A percentile compares a stretch with the other conserved stretches of the same genome.
phyloP scores from a whole-genome alignment of 345 rosid species.

The Clausena lansium region DNA sequence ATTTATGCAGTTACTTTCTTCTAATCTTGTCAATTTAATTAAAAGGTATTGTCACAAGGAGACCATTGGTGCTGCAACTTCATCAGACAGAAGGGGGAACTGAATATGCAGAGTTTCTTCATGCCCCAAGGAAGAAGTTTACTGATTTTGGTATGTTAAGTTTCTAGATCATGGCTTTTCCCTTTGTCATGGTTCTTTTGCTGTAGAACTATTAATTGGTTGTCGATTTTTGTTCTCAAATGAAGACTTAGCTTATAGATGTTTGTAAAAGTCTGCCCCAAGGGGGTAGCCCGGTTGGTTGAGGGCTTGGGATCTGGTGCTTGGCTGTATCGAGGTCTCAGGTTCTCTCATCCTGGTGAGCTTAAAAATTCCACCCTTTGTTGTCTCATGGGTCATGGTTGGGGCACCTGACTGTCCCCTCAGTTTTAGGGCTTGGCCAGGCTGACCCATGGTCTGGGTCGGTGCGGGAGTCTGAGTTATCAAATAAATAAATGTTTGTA shows the following conservation, averaged over 20 bases:
- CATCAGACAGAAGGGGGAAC: constrained; percentile 77
- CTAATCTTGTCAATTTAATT: not conserved
- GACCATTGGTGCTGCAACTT: constrained; percentile 97
- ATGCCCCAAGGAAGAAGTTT: constrained; percentile 76
- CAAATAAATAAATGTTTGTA: not conserved
- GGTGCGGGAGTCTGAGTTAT: no score
- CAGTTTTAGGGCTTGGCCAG: no score
- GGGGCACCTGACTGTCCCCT: no score
- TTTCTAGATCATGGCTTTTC: not conserved
- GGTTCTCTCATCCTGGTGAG: no score
- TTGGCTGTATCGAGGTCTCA: no score
- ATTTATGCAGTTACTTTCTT: not conserved
- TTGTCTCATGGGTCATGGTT: no score
- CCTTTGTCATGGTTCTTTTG: not conserved
- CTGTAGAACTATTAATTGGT: not conserved
- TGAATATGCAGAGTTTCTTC: constrained; percentile 97
- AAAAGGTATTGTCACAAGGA: constrained; percentile 90
- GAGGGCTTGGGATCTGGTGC: no score
- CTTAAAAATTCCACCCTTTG: no score
- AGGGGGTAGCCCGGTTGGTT: no score
- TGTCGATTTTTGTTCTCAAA: not conserved
- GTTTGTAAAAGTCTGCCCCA: not conserved
- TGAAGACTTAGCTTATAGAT: not conserved
- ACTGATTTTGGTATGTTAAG: constrained; percentile 73
- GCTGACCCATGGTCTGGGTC: no score